phyloP scores from a whole-genome alignment of 2,329 filamentous ascomycete species.

The Xylariaceae sp. region DNA sequence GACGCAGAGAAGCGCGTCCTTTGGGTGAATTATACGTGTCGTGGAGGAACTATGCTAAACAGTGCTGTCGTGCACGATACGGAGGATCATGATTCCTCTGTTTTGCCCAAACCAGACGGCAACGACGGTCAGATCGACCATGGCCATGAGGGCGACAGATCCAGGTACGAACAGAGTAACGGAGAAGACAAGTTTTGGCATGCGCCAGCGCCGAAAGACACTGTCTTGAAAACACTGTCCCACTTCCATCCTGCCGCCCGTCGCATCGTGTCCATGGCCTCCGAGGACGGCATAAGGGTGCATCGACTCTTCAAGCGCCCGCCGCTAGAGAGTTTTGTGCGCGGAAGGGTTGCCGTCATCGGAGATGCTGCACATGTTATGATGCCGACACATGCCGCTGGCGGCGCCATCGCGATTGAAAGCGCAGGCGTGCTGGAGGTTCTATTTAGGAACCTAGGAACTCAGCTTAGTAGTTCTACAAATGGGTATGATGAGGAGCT shows the following conservation, averaged over 20 bases:
- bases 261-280: conserved; percentile 22
- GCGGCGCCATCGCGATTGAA: conserved; percentile 23
- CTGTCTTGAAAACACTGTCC: conserved; percentile 18
- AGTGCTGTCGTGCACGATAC: conserved; percentile 26
- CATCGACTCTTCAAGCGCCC: conserved; percentile 26
- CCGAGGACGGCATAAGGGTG: conserved; percentile 27
- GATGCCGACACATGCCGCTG: conserved; percentile 30
- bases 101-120: background rate
- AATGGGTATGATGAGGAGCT: background rate
- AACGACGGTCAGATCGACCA: background rate
- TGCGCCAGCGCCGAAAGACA: conserved; percentile 7
- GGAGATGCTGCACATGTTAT: conserved; percentile 30
- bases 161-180: background rate
- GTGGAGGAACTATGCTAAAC: conserved; percentile 22
- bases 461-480: background rate
- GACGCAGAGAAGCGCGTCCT: conserved; percentile 16
- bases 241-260: conserved; percentile 25
- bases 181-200: conserved; percentile 19
- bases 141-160: too few relatives aligned
- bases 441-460: conserved; percentile 10
- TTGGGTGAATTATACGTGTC: conserved; percentile 28
- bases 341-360: conserved; percentile 22
- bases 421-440: conserved; percentile 25
- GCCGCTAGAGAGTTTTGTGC: conserved; percentile 27
- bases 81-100: background rate